Conservation (phyloP, 2,329 filamentous ascomycete genomes). For the Chaetothyriales sp. region DNA sequence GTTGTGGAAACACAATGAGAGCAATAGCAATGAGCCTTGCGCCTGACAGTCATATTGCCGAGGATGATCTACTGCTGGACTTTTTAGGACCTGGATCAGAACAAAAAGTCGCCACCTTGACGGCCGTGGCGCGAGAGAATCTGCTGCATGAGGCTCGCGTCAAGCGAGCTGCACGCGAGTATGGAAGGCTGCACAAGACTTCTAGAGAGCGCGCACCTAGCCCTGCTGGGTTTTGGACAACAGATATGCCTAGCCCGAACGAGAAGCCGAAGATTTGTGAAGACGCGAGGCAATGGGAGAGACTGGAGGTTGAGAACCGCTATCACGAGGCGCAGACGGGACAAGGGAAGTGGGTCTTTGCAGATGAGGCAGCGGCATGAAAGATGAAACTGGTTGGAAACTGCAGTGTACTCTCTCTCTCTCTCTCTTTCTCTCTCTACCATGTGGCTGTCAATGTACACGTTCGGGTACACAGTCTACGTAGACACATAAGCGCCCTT, state of each 20-base stretch:
- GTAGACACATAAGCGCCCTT: too few relatives aligned
- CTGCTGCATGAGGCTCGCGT: conserved; percentile 63
- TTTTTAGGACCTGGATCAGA: conserved; percentile 16
- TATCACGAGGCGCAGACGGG: conserved; percentile 64
- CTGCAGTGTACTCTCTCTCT: too few relatives aligned
- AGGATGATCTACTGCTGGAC: conserved; percentile 23
- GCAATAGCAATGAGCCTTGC: conserved; percentile 40
- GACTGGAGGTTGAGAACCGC: conserved; percentile 52
- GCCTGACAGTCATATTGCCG: conserved; percentile 14
- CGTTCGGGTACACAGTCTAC: too few relatives aligned
- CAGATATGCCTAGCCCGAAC: conserved; percentile 80
- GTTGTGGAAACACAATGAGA: conserved; percentile 59
- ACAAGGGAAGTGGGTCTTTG: not conserved
- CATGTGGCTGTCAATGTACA: not conserved
- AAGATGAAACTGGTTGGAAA: not conserved
- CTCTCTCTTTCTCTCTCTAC: too few relatives aligned
- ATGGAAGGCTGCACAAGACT: conserved; percentile 58
- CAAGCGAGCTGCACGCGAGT: conserved; percentile 55
- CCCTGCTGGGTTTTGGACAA: conserved; percentile 80
- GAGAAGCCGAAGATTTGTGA: conserved; percentile 52
- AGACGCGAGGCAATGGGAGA: conserved; percentile 49
- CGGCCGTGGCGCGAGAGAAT: conserved; percentile 35
- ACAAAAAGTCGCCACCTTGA: conserved; percentile 41
- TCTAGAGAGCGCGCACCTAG: conserved; percentile 54
- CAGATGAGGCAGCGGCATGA: not conserved